These are phyloP conservation scores for Suillus decipiens DNA, from an alignment of 768 basidiomycete genomes.

Conservation along the genomic window DNA sequence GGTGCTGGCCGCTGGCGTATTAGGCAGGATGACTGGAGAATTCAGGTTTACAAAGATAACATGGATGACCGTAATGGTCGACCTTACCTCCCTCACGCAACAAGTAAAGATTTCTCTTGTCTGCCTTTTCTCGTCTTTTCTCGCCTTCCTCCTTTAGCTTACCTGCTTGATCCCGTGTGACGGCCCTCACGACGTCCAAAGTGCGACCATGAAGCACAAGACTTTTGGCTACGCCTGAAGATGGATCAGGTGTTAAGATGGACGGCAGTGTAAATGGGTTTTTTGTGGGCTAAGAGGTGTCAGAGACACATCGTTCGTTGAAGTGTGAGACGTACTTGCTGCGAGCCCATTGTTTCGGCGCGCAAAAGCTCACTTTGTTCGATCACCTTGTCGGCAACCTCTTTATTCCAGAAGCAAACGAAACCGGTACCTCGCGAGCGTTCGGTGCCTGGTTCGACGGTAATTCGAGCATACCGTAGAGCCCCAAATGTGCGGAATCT, in stretches of 20 bases:
- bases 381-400: slow-evolving; percentile 84
- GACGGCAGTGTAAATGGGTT: slow-evolving; percentile 90
- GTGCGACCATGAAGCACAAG: slow-evolving; percentile 92
- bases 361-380: slow-evolving; percentile 76
- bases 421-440: slow-evolving; percentile 95
- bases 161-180: slow-evolving; percentile 85
- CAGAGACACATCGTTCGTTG: slow-evolving; percentile 1
- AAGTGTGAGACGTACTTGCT: slow-evolving; percentile 31
- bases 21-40: slow-evolving; percentile 81
- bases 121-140: slow-evolving; percentile 81
- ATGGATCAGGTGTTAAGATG: slow-evolving; percentile 92
- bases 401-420: slow-evolving; percentile 94
- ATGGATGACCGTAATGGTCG: neutral
- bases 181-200: slow-evolving; percentile 86
- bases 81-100: slow-evolving; percentile 90
- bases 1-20: slow-evolving; percentile 73
- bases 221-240: slow-evolving; percentile 75
- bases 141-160: slow-evolving; percentile 90
- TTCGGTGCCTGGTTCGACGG: slow-evolving; percentile 78
- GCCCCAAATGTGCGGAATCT: slow-evolving; percentile 94
- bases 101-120: slow-evolving; percentile 95
- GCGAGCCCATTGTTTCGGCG: slow-evolving; percentile 57
- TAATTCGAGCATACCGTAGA: slow-evolving; percentile 89
- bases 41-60: slow-evolving; percentile 10
- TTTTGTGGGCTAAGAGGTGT: slow-evolving; percentile 51